These are phyloP conservation scores for Claviceps pazoutovae DNA, from an alignment of 2,329 filamentous ascomycete species.

Conservation along the genomic window DNA sequence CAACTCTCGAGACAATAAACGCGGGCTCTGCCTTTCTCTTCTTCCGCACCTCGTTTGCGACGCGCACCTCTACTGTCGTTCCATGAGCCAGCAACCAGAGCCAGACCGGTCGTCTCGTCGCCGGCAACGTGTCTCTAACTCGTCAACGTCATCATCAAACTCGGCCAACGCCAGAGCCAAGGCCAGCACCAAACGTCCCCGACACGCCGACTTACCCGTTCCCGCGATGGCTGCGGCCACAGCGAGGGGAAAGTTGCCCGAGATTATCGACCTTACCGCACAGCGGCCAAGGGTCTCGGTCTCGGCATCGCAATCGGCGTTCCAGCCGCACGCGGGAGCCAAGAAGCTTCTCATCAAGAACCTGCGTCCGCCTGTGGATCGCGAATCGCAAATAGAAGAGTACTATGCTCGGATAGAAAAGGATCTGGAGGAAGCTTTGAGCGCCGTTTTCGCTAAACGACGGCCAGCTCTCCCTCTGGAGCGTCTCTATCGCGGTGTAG, in stretches of 20 bases:
- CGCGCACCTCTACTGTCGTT: not conserved
- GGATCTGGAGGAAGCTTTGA: conserved; percentile 60
- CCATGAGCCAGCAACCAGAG: conserved; percentile 20
- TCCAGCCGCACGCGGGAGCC: conserved; percentile 62
- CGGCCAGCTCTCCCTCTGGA: conserved; percentile 64
- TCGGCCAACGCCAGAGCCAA: conserved; percentile 7
- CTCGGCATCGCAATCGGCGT: conserved; percentile 19
- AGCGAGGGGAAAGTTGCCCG: conserved; percentile 26
- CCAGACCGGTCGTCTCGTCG: conserved; percentile 22
- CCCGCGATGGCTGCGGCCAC: conserved; percentile 20
- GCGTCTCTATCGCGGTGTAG: conserved; percentile 76
- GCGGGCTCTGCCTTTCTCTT: not conserved
- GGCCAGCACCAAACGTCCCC: conserved; percentile 18
- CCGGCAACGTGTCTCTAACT: conserved; percentile 21
- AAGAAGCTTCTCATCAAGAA: conserved; percentile 93
- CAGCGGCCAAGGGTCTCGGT: conserved; percentile 12
- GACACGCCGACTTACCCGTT: conserved; percentile 12
- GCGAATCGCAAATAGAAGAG: conserved; percentile 47
- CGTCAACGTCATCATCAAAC: conserved; percentile 15
- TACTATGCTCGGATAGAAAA: conserved; percentile 68
- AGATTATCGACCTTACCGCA: conserved; percentile 21
- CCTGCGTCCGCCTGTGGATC: conserved; percentile 48
- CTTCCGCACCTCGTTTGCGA: not conserved
- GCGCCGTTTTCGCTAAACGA: conserved; percentile 54
- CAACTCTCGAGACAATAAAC: too few species aligned